Evolutionary conservation across 2,329 filamentous ascomycete species (phyloP).

Genomic region (Colletotrichum trifolii): DNA sequence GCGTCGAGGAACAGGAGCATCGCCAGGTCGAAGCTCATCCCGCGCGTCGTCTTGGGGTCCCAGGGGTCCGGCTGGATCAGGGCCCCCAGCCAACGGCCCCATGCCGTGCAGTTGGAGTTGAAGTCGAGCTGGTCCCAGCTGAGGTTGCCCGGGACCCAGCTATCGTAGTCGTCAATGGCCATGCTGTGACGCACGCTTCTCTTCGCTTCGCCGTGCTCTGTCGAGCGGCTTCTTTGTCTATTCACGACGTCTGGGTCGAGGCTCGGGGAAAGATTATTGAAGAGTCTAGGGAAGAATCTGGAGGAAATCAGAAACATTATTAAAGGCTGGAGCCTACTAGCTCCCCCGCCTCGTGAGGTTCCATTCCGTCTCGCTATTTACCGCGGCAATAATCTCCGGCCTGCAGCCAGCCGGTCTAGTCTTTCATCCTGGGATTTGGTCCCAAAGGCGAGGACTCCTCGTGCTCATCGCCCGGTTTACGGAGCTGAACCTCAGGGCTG

Average conservation of each 20-base stretch:
- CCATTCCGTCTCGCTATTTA: no score
- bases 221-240: no score
- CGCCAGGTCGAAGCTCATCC: constrained; percentile 25
- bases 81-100: constrained; percentile 24
- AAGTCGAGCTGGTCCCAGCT: constrained; percentile 34
- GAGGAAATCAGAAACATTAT: not conserved
- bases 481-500: constrained; percentile 31
- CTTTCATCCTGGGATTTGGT: not conserved
- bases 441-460: not conserved
- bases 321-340: not conserved
- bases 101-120: constrained; percentile 21
- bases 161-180: constrained; percentile 2
- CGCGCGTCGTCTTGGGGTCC: constrained; percentile 22
- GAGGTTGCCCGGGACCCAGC: constrained; percentile 29
- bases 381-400: not conserved
- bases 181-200: not conserved
- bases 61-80: constrained; percentile 27
- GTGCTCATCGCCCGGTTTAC: not conserved
- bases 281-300: not conserved
- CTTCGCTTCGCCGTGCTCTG: not conserved
- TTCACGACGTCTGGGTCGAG: no score
- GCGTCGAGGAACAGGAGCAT: constrained; percentile 10
- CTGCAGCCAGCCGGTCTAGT: constrained; percentile 11
- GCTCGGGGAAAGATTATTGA: not conserved
- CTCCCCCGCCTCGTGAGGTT: not conserved